Conservation (phyloP, 2,329 filamentous ascomycete genomes). For the Periconia digitata region DNA sequence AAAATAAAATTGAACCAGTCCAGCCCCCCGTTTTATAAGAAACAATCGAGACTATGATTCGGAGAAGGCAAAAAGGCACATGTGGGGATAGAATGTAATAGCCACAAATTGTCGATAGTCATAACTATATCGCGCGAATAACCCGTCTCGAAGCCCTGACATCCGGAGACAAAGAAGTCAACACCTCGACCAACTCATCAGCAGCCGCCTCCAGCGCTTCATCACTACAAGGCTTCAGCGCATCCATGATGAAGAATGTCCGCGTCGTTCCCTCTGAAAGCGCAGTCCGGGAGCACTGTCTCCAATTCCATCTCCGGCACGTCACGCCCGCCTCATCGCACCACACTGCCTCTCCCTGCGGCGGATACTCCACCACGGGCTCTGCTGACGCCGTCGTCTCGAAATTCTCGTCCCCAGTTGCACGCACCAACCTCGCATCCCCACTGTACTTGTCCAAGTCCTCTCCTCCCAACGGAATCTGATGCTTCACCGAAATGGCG, state of each 20-base stretch:
- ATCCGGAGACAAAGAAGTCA: no score
- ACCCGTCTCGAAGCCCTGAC: no score
- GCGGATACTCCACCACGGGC: conserved; percentile 19
- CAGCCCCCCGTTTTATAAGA: no score
- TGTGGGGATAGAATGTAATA: no score
- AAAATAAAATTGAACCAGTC: no score
- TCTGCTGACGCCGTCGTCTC: conserved; percentile 35
- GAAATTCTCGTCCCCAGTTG: conserved; percentile 40
- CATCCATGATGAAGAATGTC: conserved; percentile 42
- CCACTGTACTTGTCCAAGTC: conserved; percentile 44
- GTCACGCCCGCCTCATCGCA: conserved; percentile 43
- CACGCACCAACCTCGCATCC: conserved; percentile 30
- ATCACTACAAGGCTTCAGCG: conserved; percentile 24
- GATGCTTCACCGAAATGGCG: conserved; percentile 43
- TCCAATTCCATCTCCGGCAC: conserved; percentile 46
- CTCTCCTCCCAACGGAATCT: conserved; percentile 44
- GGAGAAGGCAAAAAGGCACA: no score
- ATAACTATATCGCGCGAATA: no score
- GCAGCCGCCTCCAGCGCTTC: conserved; percentile 25
- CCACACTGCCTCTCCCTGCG: conserved; percentile 43
- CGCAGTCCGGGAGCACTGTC: conserved; percentile 41
- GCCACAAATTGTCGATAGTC: no score
- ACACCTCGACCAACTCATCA: conserved; percentile 33
- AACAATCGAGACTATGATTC: no score
- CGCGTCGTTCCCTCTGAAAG: conserved; percentile 37